Conservation (phyloP, 1,139 yeast species). For the Blastobotrys malaysiensis region DNA sequence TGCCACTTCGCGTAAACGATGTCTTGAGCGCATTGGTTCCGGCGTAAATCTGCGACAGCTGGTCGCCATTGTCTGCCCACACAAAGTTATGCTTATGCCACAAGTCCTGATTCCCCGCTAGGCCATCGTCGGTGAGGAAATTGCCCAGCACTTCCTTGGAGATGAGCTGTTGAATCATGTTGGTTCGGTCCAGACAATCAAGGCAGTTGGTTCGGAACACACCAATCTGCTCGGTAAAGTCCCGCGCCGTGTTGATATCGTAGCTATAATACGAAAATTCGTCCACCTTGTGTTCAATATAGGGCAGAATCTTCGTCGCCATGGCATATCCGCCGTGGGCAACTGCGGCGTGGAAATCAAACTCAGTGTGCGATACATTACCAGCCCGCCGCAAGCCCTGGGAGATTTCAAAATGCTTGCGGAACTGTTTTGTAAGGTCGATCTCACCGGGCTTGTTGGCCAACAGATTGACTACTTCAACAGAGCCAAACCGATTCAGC, state of each 20-base stretch:
- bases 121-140: conserved; percentile 51
- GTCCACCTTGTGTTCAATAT: conserved; percentile 57
- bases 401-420: conserved; percentile 42
- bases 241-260: conserved; percentile 41
- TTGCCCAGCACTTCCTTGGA: conserved; percentile 61
- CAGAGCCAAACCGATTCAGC: conserved; percentile 72
- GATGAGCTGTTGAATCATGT: conserved; percentile 83
- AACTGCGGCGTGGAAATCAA: conserved; percentile 92
- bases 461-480: conserved; percentile 78
- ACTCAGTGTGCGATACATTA: conserved; percentile 53
- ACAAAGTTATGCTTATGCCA: conserved; percentile 66
- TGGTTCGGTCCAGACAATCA: conserved; percentile 93
- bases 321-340: conserved; percentile 82
- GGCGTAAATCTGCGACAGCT: conserved; percentile 90
- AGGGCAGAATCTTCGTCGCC: conserved; percentile 65
- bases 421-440: conserved; percentile 64
- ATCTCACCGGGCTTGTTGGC: conserved; percentile 75
- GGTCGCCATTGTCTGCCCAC: conserved; percentile 99
- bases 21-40: conserved; percentile 96
- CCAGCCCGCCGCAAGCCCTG: conserved; percentile 22
- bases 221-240: conserved; percentile 75
- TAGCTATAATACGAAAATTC: conserved; percentile 78
- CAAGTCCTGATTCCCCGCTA: conserved; percentile 43
- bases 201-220: conserved; percentile 88
- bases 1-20: conserved; percentile 88